phyloP scores from a whole-genome alignment of 208 protist genomes.

The Crithidia sp. region DNA sequence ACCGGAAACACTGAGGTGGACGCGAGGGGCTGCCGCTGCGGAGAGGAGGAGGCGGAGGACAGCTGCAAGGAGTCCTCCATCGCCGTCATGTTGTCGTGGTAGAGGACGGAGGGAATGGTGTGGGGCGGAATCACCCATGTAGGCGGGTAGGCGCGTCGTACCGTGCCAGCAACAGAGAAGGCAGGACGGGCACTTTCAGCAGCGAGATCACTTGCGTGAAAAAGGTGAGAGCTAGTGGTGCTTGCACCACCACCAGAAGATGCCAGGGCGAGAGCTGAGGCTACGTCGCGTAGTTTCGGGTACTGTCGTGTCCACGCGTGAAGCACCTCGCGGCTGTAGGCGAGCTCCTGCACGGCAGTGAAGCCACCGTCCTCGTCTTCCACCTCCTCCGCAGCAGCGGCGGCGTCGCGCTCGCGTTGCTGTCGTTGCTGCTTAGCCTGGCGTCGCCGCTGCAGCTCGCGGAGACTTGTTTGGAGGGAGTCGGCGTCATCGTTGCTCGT shows the following conservation, averaged over 20 bases:
- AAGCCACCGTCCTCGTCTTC: conserved; percentile 4
- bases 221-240: too few relatives aligned
- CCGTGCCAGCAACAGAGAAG: conserved; percentile 25
- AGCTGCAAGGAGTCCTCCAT: conserved; percentile 3
- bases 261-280: neutral
- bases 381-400: conserved; percentile 2
- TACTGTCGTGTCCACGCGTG: conserved; percentile 23
- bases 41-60: conserved; percentile 11
- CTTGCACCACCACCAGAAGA: neutral
- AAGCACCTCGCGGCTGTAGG: conserved; percentile 32
- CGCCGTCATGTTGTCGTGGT: conserved; percentile 3
- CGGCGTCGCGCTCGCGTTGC: conserved; percentile 2
- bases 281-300: conserved; percentile 23
- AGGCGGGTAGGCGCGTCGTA: conserved; percentile 16
- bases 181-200: too few relatives aligned
- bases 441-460: conserved; percentile 24
- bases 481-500: conserved; percentile 24
- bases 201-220: too few relatives aligned
- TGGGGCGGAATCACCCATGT: conserved; percentile 53
- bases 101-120: conserved; percentile 35
- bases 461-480: conserved; percentile 20
- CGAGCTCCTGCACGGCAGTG: conserved; percentile 18
- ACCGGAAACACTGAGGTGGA: conserved; percentile 12
- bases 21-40: conserved; percentile 6
- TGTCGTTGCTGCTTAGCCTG: conserved; percentile 20